phyloP scores from a whole-genome alignment of 148 eudicot species.

The Cornus controversa region DNA sequence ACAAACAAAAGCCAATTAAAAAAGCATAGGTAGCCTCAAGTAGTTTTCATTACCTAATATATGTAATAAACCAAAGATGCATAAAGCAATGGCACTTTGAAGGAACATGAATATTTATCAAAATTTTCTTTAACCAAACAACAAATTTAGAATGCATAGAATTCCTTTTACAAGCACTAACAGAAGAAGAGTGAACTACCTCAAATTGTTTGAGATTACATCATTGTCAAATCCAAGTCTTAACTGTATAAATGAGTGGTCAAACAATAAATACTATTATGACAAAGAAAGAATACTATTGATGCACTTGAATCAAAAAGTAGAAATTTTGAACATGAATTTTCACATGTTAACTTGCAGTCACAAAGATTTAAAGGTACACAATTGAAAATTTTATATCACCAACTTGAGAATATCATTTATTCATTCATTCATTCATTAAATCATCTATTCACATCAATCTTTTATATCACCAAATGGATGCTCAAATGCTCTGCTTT shows the following conservation, averaged over 20 bases:
- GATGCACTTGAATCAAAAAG: neutral
- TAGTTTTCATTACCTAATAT: neutral
- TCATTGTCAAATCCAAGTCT: too few relatives aligned
- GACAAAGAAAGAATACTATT: neutral
- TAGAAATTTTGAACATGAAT: too few relatives aligned
- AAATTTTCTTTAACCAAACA: too few relatives aligned
- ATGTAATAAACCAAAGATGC: neutral
- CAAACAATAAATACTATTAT: too few relatives aligned
- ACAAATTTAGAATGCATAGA: too few relatives aligned
- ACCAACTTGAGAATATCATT: neutral
- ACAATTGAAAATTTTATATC: neutral
- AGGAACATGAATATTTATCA: neutral
- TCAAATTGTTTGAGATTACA: too few relatives aligned
- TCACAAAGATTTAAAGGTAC: neutral
- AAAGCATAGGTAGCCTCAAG: too few relatives aligned
- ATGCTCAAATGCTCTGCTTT: neutral
- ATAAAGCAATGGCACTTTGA: neutral
- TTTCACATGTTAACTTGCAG: too few relatives aligned
- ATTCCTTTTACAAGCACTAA: neutral
- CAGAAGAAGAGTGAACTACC: neutral
- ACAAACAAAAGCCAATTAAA: too few relatives aligned
- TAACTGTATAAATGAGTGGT: too few relatives aligned
- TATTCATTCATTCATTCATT: slow-evolving; percentile 14
- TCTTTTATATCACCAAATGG: neutral
- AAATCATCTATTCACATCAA: neutral